A percentile compares a stretch with the other conserved stretches of the same genome.
Conservation (phyloP, 805 yeast genomes). For the Yarrowia sp. region DNA sequence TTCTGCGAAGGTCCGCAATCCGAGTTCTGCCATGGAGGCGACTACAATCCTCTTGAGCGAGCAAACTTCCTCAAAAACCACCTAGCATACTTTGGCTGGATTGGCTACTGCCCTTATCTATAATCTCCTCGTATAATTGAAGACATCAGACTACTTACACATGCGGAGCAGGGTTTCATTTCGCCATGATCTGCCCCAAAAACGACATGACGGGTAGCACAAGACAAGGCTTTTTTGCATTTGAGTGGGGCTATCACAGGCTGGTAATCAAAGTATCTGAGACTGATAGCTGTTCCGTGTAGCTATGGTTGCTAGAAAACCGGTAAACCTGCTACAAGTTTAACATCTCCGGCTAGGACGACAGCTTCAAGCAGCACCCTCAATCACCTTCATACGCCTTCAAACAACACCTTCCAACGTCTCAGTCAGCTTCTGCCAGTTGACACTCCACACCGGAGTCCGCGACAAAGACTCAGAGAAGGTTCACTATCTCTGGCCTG, state of each 20-base stretch:
- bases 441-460: not conserved
- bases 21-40: conserved; percentile 26
- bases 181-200: not conserved
- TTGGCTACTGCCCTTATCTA: conserved; percentile 34
- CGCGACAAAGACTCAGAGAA: not conserved
- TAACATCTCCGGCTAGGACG: too few relatives aligned
- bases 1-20: conserved; percentile 26
- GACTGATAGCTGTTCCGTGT: too few relatives aligned
- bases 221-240: not conserved
- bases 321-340: too few relatives aligned
- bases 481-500: not conserved
- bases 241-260: not conserved
- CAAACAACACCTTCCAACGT: too few relatives aligned
- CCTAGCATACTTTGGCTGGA: conserved; percentile 29
- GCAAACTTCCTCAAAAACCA: conserved; percentile 31
- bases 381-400: too few relatives aligned
- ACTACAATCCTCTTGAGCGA: conserved; percentile 32
- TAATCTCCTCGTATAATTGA: not conserved
- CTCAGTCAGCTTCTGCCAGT: too few relatives aligned
- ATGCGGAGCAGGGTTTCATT: not conserved
- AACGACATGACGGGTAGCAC: not conserved
- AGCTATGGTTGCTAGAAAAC: too few relatives aligned
- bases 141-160: too few relatives aligned
- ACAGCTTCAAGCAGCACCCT: too few relatives aligned
- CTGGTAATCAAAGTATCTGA: too few relatives aligned